Percentiles rank a stretch among this genome's conserved stretches.
Conservation (phyloP, 805 yeast species). For the Wickerhamiella kurtzmanii region DNA sequence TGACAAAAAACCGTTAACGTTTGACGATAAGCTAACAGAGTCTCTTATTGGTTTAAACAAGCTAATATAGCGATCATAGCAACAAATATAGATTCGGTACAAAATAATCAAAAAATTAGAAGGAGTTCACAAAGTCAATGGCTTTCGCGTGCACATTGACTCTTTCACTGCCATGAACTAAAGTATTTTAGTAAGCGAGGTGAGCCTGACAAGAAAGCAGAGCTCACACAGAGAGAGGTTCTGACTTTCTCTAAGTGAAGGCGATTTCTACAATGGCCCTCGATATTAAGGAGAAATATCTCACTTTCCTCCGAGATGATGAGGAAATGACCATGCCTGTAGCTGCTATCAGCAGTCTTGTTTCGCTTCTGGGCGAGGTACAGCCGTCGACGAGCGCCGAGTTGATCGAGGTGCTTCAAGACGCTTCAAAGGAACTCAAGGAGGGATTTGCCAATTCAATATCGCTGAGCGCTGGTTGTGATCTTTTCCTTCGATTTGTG, state of each 20-base stretch:
- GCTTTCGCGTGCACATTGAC: too few species aligned
- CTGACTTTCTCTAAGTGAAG: too few species aligned
- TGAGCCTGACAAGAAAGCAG: too few species aligned
- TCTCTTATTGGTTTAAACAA: neutral
- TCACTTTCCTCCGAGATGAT: constrained; percentile 72
- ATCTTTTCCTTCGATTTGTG: constrained; percentile 86
- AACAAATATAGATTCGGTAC: too few species aligned
- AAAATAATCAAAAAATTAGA: too few species aligned
- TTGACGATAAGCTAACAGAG: neutral
- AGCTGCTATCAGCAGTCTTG: constrained; percentile 92
- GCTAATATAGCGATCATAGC: too few species aligned
- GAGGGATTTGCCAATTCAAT: constrained; percentile 77
- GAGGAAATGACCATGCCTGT: constrained; percentile 98
- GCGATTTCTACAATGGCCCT: constrained; percentile 29
- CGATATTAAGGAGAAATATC: constrained; percentile 71
- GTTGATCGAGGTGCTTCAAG: constrained; percentile 64
- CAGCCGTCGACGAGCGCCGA: constrained; percentile 93
- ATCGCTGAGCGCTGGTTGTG: constrained; percentile 94
- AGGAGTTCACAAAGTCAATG: too few species aligned
- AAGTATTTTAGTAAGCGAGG: neutral
- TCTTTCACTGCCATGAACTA: too few species aligned
- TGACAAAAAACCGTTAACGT: neutral
- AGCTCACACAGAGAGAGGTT: too few species aligned
- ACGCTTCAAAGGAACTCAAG: constrained; percentile 64
- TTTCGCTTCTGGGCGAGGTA: constrained; percentile 63